Base-by-base conservation (phyloP, 2,329 filamentous ascomycete genomes). In the Botrytis pseudocinerea region DNA sequence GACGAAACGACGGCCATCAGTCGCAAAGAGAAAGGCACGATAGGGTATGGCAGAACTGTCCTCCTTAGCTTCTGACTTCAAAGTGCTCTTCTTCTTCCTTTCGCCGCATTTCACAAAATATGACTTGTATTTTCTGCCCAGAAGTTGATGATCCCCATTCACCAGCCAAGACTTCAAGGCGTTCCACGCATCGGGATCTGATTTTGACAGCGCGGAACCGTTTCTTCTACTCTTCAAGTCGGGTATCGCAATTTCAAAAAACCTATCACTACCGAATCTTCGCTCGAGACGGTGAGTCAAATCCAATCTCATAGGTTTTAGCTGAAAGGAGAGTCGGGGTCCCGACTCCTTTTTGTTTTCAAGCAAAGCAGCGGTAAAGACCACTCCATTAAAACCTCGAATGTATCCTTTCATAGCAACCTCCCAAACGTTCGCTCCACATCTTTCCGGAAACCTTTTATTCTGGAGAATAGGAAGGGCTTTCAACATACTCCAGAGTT, bases 251-350 rank as follows among this genome's bases (percentile, higher is more conserved):
- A 91, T 73, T 70, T 90, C 87, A 1, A 91, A 74, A 63, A 90
- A 90, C 0, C 89, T 84, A 75, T 91, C 88, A 0, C 85, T 80
- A 0, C 89, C 88, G 75, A 89, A 90, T 7, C 85, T 85, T 20
- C 89, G 85, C 32, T 82, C 81, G 0, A 91, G 79, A 2, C 89
- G 85, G 78, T 89, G 84, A 0, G 85, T 82, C 4, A 83, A 78
- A 40, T 88, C 86, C 2, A 89, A 78, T 16, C 80, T 82, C 1
- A 90, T 77, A 0, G 87, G 85, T 2, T 84, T 81, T 16, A 91
- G 82, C 8, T 82, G 82, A 7, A 90, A 76, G 0, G 77, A 74
- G 73, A 88, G 87, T 0, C 86, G 69, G 0, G 85, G 83, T 0
- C 83, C 85, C 4, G 78, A 76, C 1, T 80, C 76, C 2, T 42